phyloP scores from a whole-genome alignment of 805 yeast species.

The Metschnikowia orientalis region DNA sequence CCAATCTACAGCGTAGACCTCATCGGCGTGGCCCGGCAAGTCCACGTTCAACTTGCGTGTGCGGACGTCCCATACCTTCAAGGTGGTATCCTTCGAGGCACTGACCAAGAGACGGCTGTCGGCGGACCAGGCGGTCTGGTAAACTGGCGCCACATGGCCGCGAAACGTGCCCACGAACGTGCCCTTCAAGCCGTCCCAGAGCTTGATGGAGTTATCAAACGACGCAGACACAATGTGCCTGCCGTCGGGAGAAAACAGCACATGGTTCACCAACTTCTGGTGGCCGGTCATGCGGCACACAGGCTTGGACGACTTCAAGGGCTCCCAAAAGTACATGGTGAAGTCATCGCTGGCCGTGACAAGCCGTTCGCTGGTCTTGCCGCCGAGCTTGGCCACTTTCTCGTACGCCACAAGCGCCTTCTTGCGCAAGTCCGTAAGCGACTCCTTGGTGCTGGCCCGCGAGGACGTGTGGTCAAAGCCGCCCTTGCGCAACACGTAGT shows the following conservation, averaged over 20 bases:
- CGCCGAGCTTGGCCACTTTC: conserved; percentile 57
- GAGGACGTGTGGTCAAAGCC: conserved; percentile 71
- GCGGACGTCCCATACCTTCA: conserved; percentile 93
- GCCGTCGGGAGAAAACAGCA: conserved; percentile 94
- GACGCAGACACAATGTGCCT: conserved; percentile 86
- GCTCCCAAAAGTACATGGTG: conserved; percentile 98
- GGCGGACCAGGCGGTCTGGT: conserved; percentile 96
- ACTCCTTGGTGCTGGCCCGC: conserved; percentile 26
- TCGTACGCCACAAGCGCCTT: conserved; percentile 60
- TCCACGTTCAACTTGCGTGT: conserved; percentile 81
- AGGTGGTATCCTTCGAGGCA: conserved; percentile 92
- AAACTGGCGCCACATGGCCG: conserved; percentile 97
- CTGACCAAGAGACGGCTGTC: conserved; percentile 88
- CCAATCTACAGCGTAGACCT: conserved; percentile 97
- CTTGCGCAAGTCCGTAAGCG: conserved; percentile 29
- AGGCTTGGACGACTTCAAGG: conserved; percentile 74
- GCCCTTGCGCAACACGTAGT: conserved; percentile 80
- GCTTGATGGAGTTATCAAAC: conserved; percentile 89
- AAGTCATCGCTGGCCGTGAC: conserved; percentile 97
- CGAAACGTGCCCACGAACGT: conserved; percentile 84
- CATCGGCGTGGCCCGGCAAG: conserved; percentile 94
- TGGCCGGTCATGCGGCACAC: conserved; percentile 95
- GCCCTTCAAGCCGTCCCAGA: conserved; percentile 96
- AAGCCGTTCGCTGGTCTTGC: conserved; percentile 62
- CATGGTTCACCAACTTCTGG: conserved; percentile 94